phyloP scores from a whole-genome alignment of 2,329 filamentous ascomycete genomes.

The Tolypocladium capitatum region DNA sequence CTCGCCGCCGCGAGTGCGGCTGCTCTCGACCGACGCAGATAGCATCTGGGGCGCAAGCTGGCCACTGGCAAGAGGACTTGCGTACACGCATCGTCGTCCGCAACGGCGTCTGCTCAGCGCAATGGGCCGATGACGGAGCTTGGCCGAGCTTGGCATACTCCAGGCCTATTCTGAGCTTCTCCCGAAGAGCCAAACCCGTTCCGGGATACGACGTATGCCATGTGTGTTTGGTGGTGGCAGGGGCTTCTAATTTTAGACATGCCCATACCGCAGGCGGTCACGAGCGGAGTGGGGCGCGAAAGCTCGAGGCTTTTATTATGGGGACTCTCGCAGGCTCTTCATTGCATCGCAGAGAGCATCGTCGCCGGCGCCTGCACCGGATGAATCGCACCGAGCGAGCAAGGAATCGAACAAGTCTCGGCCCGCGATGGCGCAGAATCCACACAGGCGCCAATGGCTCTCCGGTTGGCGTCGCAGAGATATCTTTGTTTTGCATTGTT shows the following conservation, averaged over 20 bases:
- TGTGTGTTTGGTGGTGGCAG: background rate
- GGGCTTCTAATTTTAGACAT: background rate
- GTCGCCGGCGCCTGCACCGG: background rate
- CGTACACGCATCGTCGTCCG: no score
- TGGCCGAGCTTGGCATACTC: background rate
- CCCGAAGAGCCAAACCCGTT: background rate
- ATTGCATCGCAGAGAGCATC: background rate
- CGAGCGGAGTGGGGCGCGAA: no score
- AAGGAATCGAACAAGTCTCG: background rate
- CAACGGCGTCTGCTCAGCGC: no score
- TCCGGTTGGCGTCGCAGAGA: background rate
- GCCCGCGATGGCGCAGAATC: background rate
- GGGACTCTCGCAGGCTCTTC: background rate
- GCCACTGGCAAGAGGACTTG: background rate
- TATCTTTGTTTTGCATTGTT: background rate
- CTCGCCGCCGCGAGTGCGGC: no score
- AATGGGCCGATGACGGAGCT: background rate
- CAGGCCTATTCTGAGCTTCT: background rate
- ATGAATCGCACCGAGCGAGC: background rate
- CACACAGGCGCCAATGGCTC: background rate
- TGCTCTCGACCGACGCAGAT: no score
- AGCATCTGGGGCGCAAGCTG: background rate
- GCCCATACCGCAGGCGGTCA: no score
- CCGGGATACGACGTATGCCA: background rate
- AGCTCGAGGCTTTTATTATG: background rate